phyloP scores from a whole-genome alignment of 495 filamentous ascomycete genomes.

The Penicillium turbatum region DNA sequence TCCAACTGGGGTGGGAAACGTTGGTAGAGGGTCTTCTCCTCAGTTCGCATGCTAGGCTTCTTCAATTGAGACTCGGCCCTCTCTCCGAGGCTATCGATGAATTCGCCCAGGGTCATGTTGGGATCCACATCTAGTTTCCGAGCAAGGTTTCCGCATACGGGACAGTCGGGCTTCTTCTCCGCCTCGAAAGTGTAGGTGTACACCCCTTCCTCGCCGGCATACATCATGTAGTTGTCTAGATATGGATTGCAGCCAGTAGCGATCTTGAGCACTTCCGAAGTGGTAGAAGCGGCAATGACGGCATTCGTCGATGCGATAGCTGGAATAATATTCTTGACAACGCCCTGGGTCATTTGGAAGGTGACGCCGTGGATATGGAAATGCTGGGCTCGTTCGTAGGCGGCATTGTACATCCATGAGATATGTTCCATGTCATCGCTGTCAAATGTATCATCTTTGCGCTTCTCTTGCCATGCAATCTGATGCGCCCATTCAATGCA shows the following conservation, averaged over 20 bases:
- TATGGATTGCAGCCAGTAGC: slow-evolving; percentile 74
- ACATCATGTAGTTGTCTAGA: slow-evolving; percentile 98
- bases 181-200: slow-evolving; percentile 97
- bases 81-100: slow-evolving; percentile 79
- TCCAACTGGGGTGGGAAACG: slow-evolving; percentile 75
- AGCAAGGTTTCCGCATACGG: slow-evolving; percentile 83
- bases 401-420: slow-evolving; percentile 90
- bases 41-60: slow-evolving; percentile 82
- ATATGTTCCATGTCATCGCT: slow-evolving; percentile 97
- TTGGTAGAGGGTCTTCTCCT: slow-evolving; percentile 83
- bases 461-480: slow-evolving; percentile 64
- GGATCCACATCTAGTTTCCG: slow-evolving; percentile 67
- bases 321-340: slow-evolving; percentile 99
- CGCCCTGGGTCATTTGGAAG: slow-evolving; percentile 94
- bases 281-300: slow-evolving; percentile 90
- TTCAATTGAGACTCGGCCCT: slow-evolving; percentile 82
- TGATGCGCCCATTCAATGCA: slow-evolving; percentile 99
- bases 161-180: slow-evolving; percentile 86
- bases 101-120: slow-evolving; percentile 70
- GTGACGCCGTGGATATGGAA: slow-evolving; percentile 93
- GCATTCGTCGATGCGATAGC: slow-evolving; percentile 98
- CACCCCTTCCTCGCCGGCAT: slow-evolving; percentile 87
- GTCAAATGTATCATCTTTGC: slow-evolving; percentile 65
- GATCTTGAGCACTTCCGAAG: slow-evolving; percentile 96
- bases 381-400: slow-evolving; percentile 71